Base-by-base conservation (phyloP, 768 basidiomycete species). In the Tulasnella calospora region DNA sequence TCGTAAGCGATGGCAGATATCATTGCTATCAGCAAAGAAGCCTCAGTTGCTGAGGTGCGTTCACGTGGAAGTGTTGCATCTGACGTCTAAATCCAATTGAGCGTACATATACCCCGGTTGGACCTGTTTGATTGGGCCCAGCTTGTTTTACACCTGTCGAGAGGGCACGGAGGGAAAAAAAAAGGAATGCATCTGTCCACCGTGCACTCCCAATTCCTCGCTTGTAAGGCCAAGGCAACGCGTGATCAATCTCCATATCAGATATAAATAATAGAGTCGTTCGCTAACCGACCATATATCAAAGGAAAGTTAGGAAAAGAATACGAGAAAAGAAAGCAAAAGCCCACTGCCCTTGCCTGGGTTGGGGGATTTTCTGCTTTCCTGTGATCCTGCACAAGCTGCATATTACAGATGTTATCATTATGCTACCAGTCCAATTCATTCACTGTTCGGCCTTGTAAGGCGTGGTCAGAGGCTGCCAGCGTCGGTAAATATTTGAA, bases 41-140 rank as follows among this genome's bases (percentile, higher is more conserved):
- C 83, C 3, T 79, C 82, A 12, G 51, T 80, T 21, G 74, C 78
- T 8, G 83, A 83, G 81, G 81, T 82, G 69, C n/a, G 81, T 75
- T 40, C 27, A 40, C 46, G 40, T n/a, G 23, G 19, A 67, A 67
- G 0, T 15, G 13, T 9, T 35, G 19, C 69, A 36, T 21, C 46
- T 84, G 85, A 88, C 92, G 55, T 82, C 84, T 10, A 89, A 89
- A n/a, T n/a, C n/a, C n/a, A n/a, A n/a, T n/a, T n/a, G n/a, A n/a
- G 51, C 51, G 51, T n/a, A 23, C 8, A 5, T 51, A 51, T n/a
- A 51, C 10, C 8, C 7, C 2, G 51, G 8, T n/a, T 21, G 51
- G n/a, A 21, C 51, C 51, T 51, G 51, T 51, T 51, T 10, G 23
- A 3, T 51, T 51, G 51, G 23, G 21, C 23, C n/a, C 51, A 51